Evolutionary conservation across 345 rosid genomes (phyloP).

Genomic region (Hibiscus mutabilis): DNA sequence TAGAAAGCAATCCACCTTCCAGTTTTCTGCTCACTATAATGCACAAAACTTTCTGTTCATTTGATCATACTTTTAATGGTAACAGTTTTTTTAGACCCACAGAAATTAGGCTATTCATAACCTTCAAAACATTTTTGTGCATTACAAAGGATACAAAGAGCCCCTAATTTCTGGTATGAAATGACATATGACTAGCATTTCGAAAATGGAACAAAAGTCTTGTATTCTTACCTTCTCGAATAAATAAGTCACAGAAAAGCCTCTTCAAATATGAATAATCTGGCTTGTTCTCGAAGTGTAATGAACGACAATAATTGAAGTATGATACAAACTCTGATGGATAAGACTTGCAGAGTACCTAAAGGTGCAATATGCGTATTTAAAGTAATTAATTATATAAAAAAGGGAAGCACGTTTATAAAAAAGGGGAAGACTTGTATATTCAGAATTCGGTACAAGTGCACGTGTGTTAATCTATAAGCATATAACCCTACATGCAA

Average conservation of each 20-base stretch:
- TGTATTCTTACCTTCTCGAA: constrained; percentile 54
- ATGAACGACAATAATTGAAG: constrained; percentile 61
- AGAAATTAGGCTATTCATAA: background rate
- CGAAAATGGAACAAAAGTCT: too few relatives aligned
- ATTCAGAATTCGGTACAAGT: too few relatives aligned
- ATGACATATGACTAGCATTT: background rate
- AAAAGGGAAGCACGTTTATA: too few relatives aligned
- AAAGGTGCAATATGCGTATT: background rate
- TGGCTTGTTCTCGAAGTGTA: constrained; percentile 69
- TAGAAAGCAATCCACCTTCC: background rate
- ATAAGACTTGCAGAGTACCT: constrained; percentile 26
- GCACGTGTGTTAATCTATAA: too few relatives aligned
- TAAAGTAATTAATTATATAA: too few relatives aligned
- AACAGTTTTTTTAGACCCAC: background rate
- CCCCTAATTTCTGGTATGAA: background rate
- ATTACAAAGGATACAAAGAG: background rate
- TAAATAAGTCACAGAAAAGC: constrained; percentile 63
- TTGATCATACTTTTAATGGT: background rate
- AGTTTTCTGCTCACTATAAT: background rate
- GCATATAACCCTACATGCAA: too few relatives aligned
- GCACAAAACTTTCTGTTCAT: background rate
- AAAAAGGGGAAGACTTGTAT: too few relatives aligned
- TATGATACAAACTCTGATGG: constrained; percentile 57
- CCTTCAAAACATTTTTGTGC: background rate
- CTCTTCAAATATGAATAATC: constrained; percentile 67